Conservation (phyloP, 2,329 filamentous ascomycete species). For the Chalaropsis thielavioides region DNA sequence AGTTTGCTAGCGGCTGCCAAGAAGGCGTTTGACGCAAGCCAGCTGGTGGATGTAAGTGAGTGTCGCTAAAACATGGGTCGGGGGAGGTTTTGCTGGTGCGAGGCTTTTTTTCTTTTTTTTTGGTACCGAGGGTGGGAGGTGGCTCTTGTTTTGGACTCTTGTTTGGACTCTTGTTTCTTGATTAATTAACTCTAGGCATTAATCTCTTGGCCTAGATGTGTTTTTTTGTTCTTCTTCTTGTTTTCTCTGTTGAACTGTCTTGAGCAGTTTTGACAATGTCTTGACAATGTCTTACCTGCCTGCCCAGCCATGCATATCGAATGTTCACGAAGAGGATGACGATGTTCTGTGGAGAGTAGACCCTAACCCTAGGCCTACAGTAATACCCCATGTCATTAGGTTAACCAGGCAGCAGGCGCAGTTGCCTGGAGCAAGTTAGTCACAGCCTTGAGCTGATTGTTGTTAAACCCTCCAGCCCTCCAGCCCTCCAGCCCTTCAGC, state of each 20-base stretch:
- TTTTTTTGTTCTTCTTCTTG: background rate
- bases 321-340: too few relatives aligned
- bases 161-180: background rate
- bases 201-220: background rate
- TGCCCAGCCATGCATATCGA: background rate
- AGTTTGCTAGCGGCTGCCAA: slow-evolving; percentile 38
- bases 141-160: background rate
- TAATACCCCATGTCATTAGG: background rate
- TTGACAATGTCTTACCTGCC: too few relatives aligned
- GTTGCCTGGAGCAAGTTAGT: background rate
- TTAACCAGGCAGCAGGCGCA: background rate
- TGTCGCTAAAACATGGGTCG: slow-evolving; percentile 12
- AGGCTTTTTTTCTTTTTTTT: background rate
- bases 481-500: too few relatives aligned
- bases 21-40: slow-evolving; percentile 34
- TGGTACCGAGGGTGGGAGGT: background rate
- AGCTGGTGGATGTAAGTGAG: slow-evolving; percentile 25
- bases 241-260: background rate
- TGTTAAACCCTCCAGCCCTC: too few relatives aligned
- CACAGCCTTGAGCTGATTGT: too few relatives aligned
- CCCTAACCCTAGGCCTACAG: background rate
- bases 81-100: background rate
- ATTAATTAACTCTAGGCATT: background rate
- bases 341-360: too few relatives aligned
- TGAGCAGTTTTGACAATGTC: too few relatives aligned